Base-by-base conservation (phyloP, 768 basidiomycete species). In the Boletus subparvulus region DNA sequence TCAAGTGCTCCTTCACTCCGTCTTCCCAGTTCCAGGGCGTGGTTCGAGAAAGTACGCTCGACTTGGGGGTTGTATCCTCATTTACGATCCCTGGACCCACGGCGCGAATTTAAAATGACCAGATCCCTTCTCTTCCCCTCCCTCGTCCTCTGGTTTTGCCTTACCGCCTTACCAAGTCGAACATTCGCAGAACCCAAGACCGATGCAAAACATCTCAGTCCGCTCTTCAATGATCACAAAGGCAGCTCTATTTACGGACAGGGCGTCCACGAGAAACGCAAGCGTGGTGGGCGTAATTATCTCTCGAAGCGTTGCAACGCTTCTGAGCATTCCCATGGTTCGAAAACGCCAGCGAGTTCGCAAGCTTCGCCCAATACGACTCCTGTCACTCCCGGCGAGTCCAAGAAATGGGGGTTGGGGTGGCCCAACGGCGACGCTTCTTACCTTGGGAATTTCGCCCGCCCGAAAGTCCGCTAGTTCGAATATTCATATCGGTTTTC, bases 381-480 rank as follows among this genome's bases (percentile, higher is more conserved):
- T n/a, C n/a, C 32, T 9, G 9, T 42, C 3, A 1, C 36, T 41
- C 13, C 52, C 0, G 26, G 14, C 16, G 52, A 5, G 47, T 39
- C 47, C 17, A 72, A 69, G 44, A 90, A 90, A 72, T 78, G 82
- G 44, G 86, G 89, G 50, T 64, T 88, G 35, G 87, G 81, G 13
- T 93, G 89, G 87, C 78, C 86, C 37, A 80, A 84, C 54, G 78
- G 80, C 51, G 75, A 83, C 56, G 74, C 78, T 56, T 54, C 71
- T 35, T 70, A 78, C 46, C 77, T 93, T 45, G 62, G 70, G 16
- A 73, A 80, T 64, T 90, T 83, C 66, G 76, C 80, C 55, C 58
- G 52, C 37, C 69, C 68, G 24, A 75, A 79, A 46, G 77, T 82
- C 43, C 62, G 70, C 56, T 69, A 69, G 86, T 87, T 19, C 47